These are phyloP conservation scores for Bimuria novae-zelandiae DNA, from an alignment of 2,329 filamentous ascomycete species.

Conservation along the genomic window DNA sequence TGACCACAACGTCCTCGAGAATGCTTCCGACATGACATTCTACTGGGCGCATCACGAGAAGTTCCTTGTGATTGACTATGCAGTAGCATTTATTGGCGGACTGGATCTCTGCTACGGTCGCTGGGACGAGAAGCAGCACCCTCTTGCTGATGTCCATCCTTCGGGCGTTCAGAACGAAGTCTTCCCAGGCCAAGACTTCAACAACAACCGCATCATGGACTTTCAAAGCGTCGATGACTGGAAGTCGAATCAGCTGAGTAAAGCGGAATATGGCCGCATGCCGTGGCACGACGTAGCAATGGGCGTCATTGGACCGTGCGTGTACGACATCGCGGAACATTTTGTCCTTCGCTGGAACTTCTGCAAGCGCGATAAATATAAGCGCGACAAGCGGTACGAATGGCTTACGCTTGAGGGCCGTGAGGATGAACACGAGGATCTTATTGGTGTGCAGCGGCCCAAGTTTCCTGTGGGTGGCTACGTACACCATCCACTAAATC, in stretches of 20 bases:
- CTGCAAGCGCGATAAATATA: constrained; percentile 96
- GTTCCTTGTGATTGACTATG: constrained; percentile 92
- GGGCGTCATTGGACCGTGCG: constrained; percentile 84
- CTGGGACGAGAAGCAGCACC: constrained; percentile 88
- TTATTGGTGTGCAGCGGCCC: constrained; percentile 85
- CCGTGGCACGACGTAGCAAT: constrained; percentile 97
- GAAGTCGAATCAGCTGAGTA: constrained; percentile 90
- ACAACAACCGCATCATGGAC: constrained; percentile 96
- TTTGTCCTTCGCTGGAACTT: constrained; percentile 97
- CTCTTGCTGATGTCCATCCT: constrained; percentile 85
- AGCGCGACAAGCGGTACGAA: constrained; percentile 80
- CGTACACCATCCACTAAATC: constrained; percentile 74
- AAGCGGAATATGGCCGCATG: constrained; percentile 92
- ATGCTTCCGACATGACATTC: constrained; percentile 92
- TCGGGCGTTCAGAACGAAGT: constrained; percentile 80
- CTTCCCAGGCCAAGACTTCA: constrained; percentile 96
- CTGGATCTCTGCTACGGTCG: constrained; percentile 94
- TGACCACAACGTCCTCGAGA: constrained; percentile 93
- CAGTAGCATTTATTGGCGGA: constrained; percentile 88
- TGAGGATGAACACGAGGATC: constrained; percentile 77
- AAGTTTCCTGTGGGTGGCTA: constrained; percentile 90
- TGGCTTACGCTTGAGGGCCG: constrained; percentile 83
- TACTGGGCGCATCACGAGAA: constrained; percentile 99
- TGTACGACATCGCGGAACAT: constrained; percentile 94
- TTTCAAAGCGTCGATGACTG: constrained; percentile 90